A percentile compares a stretch with the other conserved stretches of the same genome.
These are phyloP conservation scores for Penicillium parvum DNA, from an alignment of 495 filamentous ascomycete genomes.

Conservation along the genomic window DNA sequence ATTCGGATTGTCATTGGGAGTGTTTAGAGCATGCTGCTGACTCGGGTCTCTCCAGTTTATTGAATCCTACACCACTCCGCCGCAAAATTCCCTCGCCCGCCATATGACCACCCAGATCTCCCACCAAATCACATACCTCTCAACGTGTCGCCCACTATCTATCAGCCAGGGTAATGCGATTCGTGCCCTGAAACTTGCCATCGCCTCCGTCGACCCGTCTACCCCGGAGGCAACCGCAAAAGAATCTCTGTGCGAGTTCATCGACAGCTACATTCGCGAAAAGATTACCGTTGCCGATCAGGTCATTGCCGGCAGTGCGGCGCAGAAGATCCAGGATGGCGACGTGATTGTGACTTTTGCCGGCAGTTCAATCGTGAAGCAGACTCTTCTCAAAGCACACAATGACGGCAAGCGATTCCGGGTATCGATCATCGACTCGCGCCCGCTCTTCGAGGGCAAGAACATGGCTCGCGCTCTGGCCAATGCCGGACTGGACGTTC, in stretches of 20 bases:
- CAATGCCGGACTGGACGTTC: slow-evolving; percentile 64
- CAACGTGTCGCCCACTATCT: slow-evolving; percentile 85
- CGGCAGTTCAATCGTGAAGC: slow-evolving; percentile 79
- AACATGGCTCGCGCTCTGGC: slow-evolving; percentile 65
- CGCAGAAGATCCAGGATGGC: slow-evolving; percentile 67
- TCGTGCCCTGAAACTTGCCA: slow-evolving; percentile 83
- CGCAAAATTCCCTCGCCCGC: slow-evolving; percentile 74
- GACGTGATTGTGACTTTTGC: slow-evolving; percentile 87
- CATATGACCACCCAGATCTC: slow-evolving; percentile 92
- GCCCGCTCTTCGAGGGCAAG: slow-evolving; percentile 77
- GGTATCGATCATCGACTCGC: slow-evolving; percentile 80
- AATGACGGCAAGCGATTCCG: slow-evolving; percentile 66
- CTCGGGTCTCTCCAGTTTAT: slow-evolving; percentile 59
- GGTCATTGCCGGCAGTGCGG: slow-evolving; percentile 72
- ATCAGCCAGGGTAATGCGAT: slow-evolving; percentile 96
- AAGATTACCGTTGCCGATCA: slow-evolving; percentile 81
- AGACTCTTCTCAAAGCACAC: slow-evolving; percentile 69
- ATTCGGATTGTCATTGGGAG: neutral
- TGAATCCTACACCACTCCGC: slow-evolving; percentile 82
- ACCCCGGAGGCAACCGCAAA: slow-evolving; percentile 76
- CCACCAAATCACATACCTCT: slow-evolving; percentile 91
- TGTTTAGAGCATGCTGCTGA: slow-evolving; percentile 1
- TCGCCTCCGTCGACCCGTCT: slow-evolving; percentile 79
- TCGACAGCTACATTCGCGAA: slow-evolving; percentile 87
- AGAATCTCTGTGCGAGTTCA: slow-evolving; percentile 65